Conservation (phyloP, 1,139 yeast genomes). For the Suhomyces anneliseae region DNA sequence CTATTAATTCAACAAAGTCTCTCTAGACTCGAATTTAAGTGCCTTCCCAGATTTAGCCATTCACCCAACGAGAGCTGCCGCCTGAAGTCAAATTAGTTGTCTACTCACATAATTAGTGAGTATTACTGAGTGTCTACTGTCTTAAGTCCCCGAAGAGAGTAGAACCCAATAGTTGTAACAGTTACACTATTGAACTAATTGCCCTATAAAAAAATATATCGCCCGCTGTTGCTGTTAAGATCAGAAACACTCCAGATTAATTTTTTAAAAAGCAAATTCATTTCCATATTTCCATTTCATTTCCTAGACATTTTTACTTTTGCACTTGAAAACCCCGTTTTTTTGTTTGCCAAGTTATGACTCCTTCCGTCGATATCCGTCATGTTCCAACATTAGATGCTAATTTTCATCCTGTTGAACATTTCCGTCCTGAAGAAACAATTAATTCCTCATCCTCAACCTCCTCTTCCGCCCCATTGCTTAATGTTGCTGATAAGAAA, state of each 20-base stretch:
- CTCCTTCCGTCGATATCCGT: constrained; percentile 25
- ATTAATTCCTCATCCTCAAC: not conserved
- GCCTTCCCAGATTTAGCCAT: constrained; percentile 9
- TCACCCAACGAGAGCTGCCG: constrained; percentile 50
- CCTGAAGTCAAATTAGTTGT: constrained; percentile 36
- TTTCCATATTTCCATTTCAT: too few species aligned
- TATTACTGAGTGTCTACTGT: constrained; percentile 15
- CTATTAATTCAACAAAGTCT: constrained; percentile 4
- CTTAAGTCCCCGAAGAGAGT: constrained; percentile 17
- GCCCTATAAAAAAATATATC: not conserved
- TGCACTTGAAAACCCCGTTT: not conserved
- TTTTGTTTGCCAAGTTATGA: constrained; percentile 23
- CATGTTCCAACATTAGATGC: constrained; percentile 16
- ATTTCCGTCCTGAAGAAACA: constrained; percentile 1
- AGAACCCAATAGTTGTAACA: constrained; percentile 2
- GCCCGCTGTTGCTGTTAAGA: not conserved
- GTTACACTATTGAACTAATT: not conserved
- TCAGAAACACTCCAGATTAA: too few species aligned
- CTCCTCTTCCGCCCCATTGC: not conserved
- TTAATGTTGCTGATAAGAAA: not conserved
- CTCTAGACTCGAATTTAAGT: constrained; percentile 7
- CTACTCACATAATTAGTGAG: constrained; percentile 38
- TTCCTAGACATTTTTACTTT: too few species aligned
- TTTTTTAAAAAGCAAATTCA: too few species aligned
- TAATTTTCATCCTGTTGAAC: constrained; percentile 10